Base-by-base conservation (phyloP, 192 early-diverging fungal genomes). In the Chytriomyces sp. region DNA sequence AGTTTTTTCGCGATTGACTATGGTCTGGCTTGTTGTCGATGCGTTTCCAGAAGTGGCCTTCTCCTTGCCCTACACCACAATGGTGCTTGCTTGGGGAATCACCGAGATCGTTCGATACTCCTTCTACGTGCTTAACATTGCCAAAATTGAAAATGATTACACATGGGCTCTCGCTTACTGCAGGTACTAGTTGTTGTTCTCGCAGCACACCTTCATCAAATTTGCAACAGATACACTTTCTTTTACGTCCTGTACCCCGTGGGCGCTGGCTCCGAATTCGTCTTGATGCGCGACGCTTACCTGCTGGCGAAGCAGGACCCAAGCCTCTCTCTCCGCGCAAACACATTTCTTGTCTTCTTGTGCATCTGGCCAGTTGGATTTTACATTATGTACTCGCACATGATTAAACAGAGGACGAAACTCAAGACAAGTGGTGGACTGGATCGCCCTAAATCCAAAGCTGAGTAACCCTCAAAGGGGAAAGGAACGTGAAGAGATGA, bases 181-280 rank as follows among this genome's bases (percentile, higher is more conserved):
- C 59, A 57, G 77, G 84, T 82, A 52, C n/a, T n/a, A n/a, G n/a
- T n/a, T n/a, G n/a, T n/a, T n/a, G n/a, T n/a, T n/a, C n/a, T n/a
- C n/a, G 39, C 44, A 19, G 14, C 30, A 32, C 12, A 17, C 17
- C 4, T 33, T 59, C 61, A 32, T 68, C n/a, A n/a, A n/a, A n/a
- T 77, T 56, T 74, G 10, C 67, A 65, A 70, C 71, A 89, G 96
- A 65, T 98, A 98, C 82, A 94, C 89, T 57, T 92, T 96, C 77
- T 98, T 98, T 82, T 93, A 87, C 69, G 80, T 95, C 28, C 84
- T 98, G 36, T 98, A 98, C 77, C 96, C 96, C 33, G 62, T 89
- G 8, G 96, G 96, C 59, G 94, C 94, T 33, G 82, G 85, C 53
- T 90, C 90, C 52, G 96, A 98, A 81, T 79, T 89, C 41, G 78